Base-by-base conservation (phyloP, 768 basidiomycete species). In the Rhodotorula toruloides region DNA sequence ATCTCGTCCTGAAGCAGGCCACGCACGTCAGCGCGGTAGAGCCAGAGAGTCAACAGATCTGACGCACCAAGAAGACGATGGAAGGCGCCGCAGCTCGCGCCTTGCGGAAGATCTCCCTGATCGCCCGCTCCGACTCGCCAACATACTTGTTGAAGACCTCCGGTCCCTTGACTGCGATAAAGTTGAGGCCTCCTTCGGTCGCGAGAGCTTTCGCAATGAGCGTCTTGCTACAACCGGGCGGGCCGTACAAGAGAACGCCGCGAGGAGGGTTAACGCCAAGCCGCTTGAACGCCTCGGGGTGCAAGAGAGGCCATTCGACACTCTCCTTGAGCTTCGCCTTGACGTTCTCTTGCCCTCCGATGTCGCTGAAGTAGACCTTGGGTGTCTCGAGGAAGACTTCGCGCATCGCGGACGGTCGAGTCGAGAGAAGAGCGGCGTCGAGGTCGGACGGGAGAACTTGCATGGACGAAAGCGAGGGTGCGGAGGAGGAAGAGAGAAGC, bases 81-180 rank as follows among this genome's bases (percentile, higher is more conserved):
- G 91, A 92, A 0, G 96, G 96, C 1, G 94, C 85, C 10, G 91
- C 91, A 11, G 89, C 88, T 40, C 93, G 84, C 4, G 96, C 96
- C 77, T 96, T 99, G 58, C 90, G 81, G 78, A 99, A 99, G 61
- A 93, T 87, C 74, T 98, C 94, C 39, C 96, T 84, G 21, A 99
- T 89, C 0, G 91, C 90, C 48, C 89, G 83, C 78, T 99, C 96
- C 0, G 92, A 96, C 79, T 99, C 96, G 29, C 96, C 96, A 25
- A 99, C 91, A 73, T 87, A 99, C 78, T 98, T 98, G 79, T 88
- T 98, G 58, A 98, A 76, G 0, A 89, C 94, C 84, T 99, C 96
- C 1, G 96, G 92, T 1, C 96, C 96, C 77, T 96, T 96, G 39
- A 99, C 90, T 31, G 94, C 91, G 47, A 99, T 83, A 73, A 99